Evolutionary conservation across 2,329 filamentous ascomycete genomes (phyloP).

Genomic region (Pseudopithomyces maydicus): DNA sequence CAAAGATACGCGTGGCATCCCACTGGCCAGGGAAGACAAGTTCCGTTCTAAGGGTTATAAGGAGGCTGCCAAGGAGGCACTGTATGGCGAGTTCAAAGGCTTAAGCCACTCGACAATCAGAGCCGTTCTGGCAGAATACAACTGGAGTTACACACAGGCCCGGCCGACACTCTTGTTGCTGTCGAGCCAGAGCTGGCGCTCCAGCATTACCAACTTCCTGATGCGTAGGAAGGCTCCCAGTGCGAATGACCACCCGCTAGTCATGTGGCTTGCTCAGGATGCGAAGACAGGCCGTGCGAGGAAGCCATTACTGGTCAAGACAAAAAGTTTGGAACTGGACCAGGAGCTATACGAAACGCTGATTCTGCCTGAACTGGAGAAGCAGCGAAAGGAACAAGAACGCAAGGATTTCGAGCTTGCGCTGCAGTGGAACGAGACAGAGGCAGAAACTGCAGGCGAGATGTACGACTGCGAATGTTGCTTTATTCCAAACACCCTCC

Average conservation of each 20-base stretch:
- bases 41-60: constrained; percentile 73
- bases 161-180: constrained; percentile 71
- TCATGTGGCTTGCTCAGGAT: constrained; percentile 66
- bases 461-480: constrained; percentile 78
- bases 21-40: constrained; percentile 64
- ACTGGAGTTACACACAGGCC: constrained; percentile 77
- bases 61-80: constrained; percentile 68
- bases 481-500: constrained; percentile 72
- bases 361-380: constrained; percentile 49
- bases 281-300: constrained; percentile 58
- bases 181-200: constrained; percentile 77
- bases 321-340: constrained; percentile 63
- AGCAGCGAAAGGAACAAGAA: constrained; percentile 46
- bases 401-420: constrained; percentile 50
- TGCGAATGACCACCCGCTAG: constrained; percentile 63
- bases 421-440: constrained; percentile 52
- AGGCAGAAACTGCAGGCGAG: constrained; percentile 53
- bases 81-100: constrained; percentile 77
- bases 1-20: constrained; percentile 36
- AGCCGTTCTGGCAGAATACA: constrained; percentile 79
- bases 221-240: constrained; percentile 65
- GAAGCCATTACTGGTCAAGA: constrained; percentile 67
- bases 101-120: constrained; percentile 75
- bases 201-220: constrained; percentile 73
- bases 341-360: constrained; percentile 54